Conservation (phyloP, 2,329 filamentous ascomycete genomes). For the Venturia carpophila region DNA sequence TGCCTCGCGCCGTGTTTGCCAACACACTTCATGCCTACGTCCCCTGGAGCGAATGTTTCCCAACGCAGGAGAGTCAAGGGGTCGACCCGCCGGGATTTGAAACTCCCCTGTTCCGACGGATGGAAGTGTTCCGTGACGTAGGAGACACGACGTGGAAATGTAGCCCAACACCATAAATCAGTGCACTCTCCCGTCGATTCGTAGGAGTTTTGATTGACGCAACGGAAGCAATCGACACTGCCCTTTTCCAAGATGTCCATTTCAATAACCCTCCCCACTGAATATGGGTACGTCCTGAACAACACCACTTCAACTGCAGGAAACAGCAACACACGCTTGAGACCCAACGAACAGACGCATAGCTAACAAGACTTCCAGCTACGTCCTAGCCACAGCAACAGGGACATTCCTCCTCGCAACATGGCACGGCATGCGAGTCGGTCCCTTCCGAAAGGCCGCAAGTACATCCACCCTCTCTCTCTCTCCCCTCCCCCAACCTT, state of each 20-base stretch:
- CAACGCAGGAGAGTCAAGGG: neutral
- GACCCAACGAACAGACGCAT: conserved; percentile 20
- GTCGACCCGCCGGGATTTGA: neutral
- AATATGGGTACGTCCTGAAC: conserved; percentile 33
- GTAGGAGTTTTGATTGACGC: neutral
- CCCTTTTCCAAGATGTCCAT: conserved; percentile 20
- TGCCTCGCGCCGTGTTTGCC: neutral
- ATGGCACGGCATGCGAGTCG: conserved; percentile 44
- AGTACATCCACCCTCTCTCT: conserved; percentile 30
- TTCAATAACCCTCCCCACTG: conserved; percentile 38
- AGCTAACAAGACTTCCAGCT: conserved; percentile 33
- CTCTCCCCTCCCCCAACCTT: no score
- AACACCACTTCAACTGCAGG: conserved; percentile 12
- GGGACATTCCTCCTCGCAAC: conserved; percentile 47
- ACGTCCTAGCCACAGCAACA: conserved; percentile 47
- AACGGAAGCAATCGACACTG: conserved; percentile 1
- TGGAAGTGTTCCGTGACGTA: neutral
- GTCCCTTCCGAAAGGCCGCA: conserved; percentile 42
- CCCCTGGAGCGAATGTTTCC: neutral
- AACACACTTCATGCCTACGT: neutral
- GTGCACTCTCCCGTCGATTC: no score
- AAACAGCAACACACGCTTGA: neutral
- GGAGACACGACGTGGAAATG: no score
- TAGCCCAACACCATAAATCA: no score
- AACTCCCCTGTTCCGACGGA: neutral